Percentiles rank a stretch among this genome's conserved stretches.
phyloP scores from a whole-genome alignment of 176 grass and related monocot species.

The Avena atlantica region DNA sequence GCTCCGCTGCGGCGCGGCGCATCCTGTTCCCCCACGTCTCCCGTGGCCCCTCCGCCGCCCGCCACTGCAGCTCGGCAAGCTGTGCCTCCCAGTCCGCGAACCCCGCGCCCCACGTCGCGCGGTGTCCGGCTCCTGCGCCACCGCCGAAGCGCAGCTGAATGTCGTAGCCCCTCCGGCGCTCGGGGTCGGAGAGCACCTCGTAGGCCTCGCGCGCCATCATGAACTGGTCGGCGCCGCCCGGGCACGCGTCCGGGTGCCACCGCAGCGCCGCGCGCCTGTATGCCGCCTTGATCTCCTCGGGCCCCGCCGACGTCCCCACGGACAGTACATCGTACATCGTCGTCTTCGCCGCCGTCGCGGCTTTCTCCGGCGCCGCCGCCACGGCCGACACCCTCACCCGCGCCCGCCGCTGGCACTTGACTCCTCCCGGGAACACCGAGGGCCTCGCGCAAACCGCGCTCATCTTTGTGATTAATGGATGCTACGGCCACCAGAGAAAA shows the following conservation, averaged over 20 bases:
- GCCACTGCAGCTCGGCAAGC: slow-evolving; percentile 57
- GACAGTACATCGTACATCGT: slow-evolving; percentile 85
- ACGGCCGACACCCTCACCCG: slow-evolving; percentile 4
- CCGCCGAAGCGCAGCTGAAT: slow-evolving; percentile 54
- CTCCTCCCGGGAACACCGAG: slow-evolving; percentile 15
- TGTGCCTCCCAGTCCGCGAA: slow-evolving; percentile 64
- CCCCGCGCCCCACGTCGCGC: background rate
- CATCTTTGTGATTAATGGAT: slow-evolving; percentile 31
- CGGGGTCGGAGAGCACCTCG: slow-evolving; percentile 83
- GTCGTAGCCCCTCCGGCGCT: slow-evolving; percentile 67
- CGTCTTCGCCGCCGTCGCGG: background rate
- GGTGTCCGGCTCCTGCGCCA: background rate
- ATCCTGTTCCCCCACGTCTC: slow-evolving; percentile 67
- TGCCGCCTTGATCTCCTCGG: slow-evolving; percentile 81
- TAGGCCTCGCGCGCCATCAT: slow-evolving; percentile 77
- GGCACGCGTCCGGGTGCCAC: slow-evolving; percentile 89
- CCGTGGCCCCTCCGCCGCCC: slow-evolving; percentile 34
- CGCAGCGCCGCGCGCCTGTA: slow-evolving; percentile 67
- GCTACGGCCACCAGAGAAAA: background rate
- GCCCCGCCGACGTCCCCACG: slow-evolving; percentile 52
- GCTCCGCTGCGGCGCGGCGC: slow-evolving; percentile 39
- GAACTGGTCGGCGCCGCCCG: slow-evolving; percentile 59
- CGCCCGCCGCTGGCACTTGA: slow-evolving; percentile 38
- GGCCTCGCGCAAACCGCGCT: slow-evolving; percentile 48
- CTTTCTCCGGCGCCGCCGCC: background rate